Percentiles rank a stretch among this genome's conserved stretches.
Conservation (phyloP, 2,329 filamentous ascomycete species). For the Fusarium coffeatum region DNA sequence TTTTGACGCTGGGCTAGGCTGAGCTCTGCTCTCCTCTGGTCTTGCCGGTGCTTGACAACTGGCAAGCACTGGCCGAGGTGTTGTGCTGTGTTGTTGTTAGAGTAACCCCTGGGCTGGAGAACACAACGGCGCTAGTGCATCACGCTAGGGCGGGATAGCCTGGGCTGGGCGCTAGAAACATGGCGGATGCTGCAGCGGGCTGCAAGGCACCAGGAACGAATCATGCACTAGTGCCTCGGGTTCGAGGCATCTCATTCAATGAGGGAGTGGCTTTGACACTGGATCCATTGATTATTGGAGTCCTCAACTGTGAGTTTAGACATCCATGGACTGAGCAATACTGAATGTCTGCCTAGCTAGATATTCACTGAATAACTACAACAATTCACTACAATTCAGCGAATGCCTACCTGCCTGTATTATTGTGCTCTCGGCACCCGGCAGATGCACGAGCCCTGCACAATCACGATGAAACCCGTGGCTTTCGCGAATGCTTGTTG, state of each 20-base stretch:
- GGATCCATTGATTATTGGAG: constrained; percentile 19
- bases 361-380: constrained; percentile 2
- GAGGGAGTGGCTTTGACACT: constrained; percentile 2
- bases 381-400: background rate
- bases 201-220: constrained; percentile 42
- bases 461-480: constrained; percentile 28
- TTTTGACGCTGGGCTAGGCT: constrained; percentile 35
- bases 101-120: constrained; percentile 26
- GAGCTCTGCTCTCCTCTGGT: background rate
- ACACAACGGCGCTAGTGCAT: constrained; percentile 25
- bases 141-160: constrained; percentile 14
- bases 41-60: constrained; percentile 8
- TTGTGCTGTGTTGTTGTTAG: constrained; percentile 18
- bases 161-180: constrained; percentile 33
- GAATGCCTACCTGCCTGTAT: too few relatives aligned
- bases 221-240: constrained; percentile 24
- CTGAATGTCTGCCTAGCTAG: background rate
- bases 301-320: background rate
- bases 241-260: constrained; percentile 10
- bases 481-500: constrained; percentile 10
- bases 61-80: constrained; percentile 22
- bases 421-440: constrained; percentile 13
- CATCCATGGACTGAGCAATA: background rate
- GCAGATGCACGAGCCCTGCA: constrained; percentile 23
- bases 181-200: constrained; percentile 11